Percentiles rank a stretch among this genome's conserved stretches.
phyloP scores from a whole-genome alignment of 768 basidiomycete species.

The Phanerodontia chrysosporium region DNA sequence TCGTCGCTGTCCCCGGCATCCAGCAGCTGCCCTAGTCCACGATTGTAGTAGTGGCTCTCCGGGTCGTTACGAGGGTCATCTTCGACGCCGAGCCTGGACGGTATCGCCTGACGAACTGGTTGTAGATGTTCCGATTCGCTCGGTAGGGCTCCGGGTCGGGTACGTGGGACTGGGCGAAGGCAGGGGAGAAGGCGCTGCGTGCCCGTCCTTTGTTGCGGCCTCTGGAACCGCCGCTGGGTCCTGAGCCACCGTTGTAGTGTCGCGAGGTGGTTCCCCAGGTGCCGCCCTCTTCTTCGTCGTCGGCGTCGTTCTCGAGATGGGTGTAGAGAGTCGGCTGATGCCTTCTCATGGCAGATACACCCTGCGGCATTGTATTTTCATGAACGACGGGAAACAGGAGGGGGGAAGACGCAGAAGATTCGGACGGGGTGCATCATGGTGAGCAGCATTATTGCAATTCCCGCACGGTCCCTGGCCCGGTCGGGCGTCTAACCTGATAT shows the following conservation, averaged over 20 bases:
- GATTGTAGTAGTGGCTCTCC: conserved; percentile 79
- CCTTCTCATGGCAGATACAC: conserved; percentile 37
- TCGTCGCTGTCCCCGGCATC: conserved; percentile 76
- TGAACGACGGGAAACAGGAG: conserved; percentile 2
- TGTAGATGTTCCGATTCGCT: conserved; percentile 57
- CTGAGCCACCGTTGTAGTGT: conserved; percentile 16
- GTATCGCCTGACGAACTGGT: conserved; percentile 76
- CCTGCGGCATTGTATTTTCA: conserved; percentile 5
- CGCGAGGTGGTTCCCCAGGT: conserved; percentile 29
- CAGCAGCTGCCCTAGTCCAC: conserved; percentile 62
- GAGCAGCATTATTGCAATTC: neutral
- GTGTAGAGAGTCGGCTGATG: conserved; percentile 70
- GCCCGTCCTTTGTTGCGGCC: conserved; percentile 25
- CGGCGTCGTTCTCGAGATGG: conserved; percentile 52
- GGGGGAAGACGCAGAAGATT: neutral
- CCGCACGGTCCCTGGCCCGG: neutral
- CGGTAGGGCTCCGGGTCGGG: conserved; percentile 26
- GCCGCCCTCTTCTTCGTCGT: conserved; percentile 45
- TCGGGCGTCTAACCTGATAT: neutral
- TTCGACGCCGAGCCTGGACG: conserved; percentile 56
- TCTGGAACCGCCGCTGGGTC: conserved; percentile 21
- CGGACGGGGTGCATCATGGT: conserved; percentile 1
- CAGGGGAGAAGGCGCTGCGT: conserved; percentile 27
- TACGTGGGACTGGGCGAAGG: conserved; percentile 7
- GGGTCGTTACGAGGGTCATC: conserved; percentile 76